Evolutionary conservation across 768 basidiomycete genomes (phyloP).

Genomic region (Macrolepiota fuliginosa): DNA sequence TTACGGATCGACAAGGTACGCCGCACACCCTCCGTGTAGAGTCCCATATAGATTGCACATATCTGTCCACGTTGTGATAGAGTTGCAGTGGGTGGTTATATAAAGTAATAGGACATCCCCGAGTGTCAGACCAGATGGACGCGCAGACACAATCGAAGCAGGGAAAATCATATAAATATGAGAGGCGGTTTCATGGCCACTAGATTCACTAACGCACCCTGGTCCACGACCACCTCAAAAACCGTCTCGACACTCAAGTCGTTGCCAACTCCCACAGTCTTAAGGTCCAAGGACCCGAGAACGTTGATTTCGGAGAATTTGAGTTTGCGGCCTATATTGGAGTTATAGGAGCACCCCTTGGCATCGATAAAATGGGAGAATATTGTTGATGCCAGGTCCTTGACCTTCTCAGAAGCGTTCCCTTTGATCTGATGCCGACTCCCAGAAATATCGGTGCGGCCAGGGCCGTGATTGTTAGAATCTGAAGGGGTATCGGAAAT

Average conservation of each 20-base stretch:
- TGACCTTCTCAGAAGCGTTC: slow-evolving; percentile 38
- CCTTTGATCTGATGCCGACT: slow-evolving; percentile 33
- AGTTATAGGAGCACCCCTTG: slow-evolving; percentile 32
- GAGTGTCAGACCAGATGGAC: neutral
- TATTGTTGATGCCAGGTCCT: slow-evolving; percentile 28
- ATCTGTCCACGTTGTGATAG: slow-evolving; percentile 31
- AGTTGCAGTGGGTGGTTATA: neutral
- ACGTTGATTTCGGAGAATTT: slow-evolving; percentile 36
- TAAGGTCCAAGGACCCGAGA: slow-evolving; percentile 14
- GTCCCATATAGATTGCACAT: slow-evolving; percentile 51
- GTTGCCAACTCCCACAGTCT: slow-evolving; percentile 2
- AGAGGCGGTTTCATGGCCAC: neutral
- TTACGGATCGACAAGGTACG: slow-evolving; percentile 54
- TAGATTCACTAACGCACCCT: slow-evolving; percentile 23
- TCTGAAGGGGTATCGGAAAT: neutral
- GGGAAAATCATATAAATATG: neutral
- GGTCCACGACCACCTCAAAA: slow-evolving; percentile 36
- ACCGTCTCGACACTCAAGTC: slow-evolving; percentile 28
- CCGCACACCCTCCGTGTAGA: slow-evolving; percentile 58
- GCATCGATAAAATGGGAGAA: slow-evolving; percentile 37
- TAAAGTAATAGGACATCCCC: no score
- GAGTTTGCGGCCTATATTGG: slow-evolving; percentile 35
- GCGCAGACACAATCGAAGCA: neutral
- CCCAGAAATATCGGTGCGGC: neutral
- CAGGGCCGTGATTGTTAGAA: neutral